Conservation (phyloP, 2,329 filamentous ascomycete genomes). For the Torrubiella hemipterigena region DNA sequence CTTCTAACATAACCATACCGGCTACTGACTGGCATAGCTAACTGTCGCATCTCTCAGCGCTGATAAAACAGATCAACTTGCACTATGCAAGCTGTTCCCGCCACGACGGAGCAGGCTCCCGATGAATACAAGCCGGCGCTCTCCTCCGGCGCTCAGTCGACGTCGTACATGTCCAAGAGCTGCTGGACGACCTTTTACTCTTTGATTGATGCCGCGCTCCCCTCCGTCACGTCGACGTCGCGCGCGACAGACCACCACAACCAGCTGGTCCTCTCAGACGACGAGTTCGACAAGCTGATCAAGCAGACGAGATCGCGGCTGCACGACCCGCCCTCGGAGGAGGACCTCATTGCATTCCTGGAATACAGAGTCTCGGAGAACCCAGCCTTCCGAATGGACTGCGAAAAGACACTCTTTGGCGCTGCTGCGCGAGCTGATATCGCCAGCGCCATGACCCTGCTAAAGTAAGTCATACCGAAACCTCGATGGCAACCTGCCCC, state of each 20-base stretch:
- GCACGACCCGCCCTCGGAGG: constrained; percentile 24
- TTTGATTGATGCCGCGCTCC: constrained; percentile 46
- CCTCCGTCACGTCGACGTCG: constrained; percentile 38
- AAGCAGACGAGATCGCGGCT: constrained; percentile 22
- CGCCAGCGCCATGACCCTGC: constrained; percentile 22
- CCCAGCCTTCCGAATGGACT: constrained; percentile 37
- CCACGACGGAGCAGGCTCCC: not conserved
- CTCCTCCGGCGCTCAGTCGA: constrained; percentile 8
- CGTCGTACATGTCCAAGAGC: constrained; percentile 28
- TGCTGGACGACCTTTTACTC: constrained; percentile 44
- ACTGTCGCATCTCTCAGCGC: too few relatives aligned
- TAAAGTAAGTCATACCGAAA: constrained; percentile 27
- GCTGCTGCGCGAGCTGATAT: constrained; percentile 25
- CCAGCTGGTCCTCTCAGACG: constrained; percentile 34
- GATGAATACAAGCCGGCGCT: constrained; percentile 3
- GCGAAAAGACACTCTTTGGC: constrained; percentile 28
- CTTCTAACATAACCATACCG: too few relatives aligned
- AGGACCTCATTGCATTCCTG: constrained; percentile 40
- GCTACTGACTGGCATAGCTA: too few relatives aligned
- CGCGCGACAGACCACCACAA: constrained; percentile 21
- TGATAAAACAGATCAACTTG: too few relatives aligned
- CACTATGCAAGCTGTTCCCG: not conserved
- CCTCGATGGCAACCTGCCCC: too few relatives aligned
- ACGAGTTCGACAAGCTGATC: constrained; percentile 36
- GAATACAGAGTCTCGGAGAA: constrained; percentile 37